These are phyloP conservation scores for Ogataea thermomethanolica DNA, from an alignment of 805 yeast genomes.

Conservation along the genomic window DNA sequence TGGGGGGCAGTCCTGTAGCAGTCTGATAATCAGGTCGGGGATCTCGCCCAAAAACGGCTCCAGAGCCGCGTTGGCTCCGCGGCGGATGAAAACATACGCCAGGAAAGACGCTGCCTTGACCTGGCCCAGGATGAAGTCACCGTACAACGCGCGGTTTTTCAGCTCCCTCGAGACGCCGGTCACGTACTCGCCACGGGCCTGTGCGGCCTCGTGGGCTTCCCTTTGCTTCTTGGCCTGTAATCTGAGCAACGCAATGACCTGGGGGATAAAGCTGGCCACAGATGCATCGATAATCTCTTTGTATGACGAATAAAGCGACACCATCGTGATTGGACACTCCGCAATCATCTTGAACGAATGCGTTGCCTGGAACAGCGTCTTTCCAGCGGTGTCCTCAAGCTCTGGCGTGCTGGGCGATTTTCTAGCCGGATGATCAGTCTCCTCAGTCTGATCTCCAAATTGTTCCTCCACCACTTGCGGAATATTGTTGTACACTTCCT, in stretches of 20 bases:
- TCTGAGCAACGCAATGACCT: constrained; percentile 67
- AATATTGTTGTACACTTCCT: constrained; percentile 74
- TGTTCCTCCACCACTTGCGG: constrained; percentile 69
- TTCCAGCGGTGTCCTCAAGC: constrained; percentile 41
- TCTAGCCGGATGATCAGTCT: constrained; percentile 2
- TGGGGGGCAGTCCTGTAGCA: constrained; percentile 92
- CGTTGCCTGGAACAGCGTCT: constrained; percentile 62
- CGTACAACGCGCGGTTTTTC: constrained; percentile 71
- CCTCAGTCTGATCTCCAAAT: constrained; percentile 40
- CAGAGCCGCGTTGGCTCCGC: constrained; percentile 66
- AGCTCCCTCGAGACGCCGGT: constrained; percentile 75
- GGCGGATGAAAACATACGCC: constrained; percentile 87
- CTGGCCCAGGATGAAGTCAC: constrained; percentile 88
- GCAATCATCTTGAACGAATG: constrained; percentile 86
- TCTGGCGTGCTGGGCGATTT: constrained; percentile 38
- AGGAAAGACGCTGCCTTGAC: constrained; percentile 94
- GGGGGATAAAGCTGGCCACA: constrained; percentile 75
- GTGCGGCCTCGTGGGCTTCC: constrained; percentile 56
- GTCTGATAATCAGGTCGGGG: constrained; percentile 82
- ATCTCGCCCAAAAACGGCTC: constrained; percentile 58
- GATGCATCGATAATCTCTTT: constrained; percentile 69
- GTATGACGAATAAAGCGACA: constrained; percentile 83
- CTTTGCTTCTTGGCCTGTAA: constrained; percentile 82
- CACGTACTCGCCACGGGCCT: constrained; percentile 52
- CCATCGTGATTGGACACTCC: constrained; percentile 97